These are phyloP conservation scores for Cyclostephanos tholiformis DNA, from an alignment of 108 stramenopile genomes.

Conservation along the genomic window DNA sequence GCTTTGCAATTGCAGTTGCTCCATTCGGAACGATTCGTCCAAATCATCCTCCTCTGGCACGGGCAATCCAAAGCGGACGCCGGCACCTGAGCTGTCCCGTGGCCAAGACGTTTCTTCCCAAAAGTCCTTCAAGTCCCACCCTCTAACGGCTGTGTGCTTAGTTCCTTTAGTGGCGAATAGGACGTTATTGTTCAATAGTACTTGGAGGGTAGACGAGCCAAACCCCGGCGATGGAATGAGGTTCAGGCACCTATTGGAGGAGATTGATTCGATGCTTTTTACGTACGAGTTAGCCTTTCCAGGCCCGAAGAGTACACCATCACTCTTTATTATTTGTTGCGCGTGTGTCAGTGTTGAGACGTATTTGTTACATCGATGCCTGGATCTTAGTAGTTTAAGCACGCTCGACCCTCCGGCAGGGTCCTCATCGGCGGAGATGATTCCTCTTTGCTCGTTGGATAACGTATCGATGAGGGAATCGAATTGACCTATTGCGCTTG, in stretches of 20 bases:
- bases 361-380: conserved; percentile 62
- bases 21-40: conserved; percentile 48
- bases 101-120: conserved; percentile 89
- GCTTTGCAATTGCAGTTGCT: conserved; percentile 21
- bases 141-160: conserved; percentile 29
- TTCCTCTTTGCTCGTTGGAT: conserved; percentile 57
- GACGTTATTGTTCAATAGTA: conserved; percentile 63
- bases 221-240: conserved; percentile 58
- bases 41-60: conserved; percentile 55
- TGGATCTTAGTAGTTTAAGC: conserved; percentile 51
- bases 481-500: conserved; percentile 63
- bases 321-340: conserved; percentile 68
- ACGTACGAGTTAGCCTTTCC: conserved; percentile 69
- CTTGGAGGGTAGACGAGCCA: conserved; percentile 62
- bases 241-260: conserved; percentile 19
- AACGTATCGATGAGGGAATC: conserved; percentile 82
- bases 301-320: conserved; percentile 75
- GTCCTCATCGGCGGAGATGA: conserved; percentile 11
- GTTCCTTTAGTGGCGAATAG: conserved; percentile 50
- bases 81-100: conserved; percentile 66
- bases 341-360: conserved; percentile 62
- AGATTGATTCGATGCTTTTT: conserved; percentile 47
- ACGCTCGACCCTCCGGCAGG: conserved; percentile 29
- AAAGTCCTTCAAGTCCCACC: conserved; percentile 73
- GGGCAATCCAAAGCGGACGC: conserved; percentile 77